Evolutionary conservation across 2,329 filamentous ascomycete species (phyloP), one percentile per base, ranked within the genome.

Genomic region (Nemania sp.): DNA sequence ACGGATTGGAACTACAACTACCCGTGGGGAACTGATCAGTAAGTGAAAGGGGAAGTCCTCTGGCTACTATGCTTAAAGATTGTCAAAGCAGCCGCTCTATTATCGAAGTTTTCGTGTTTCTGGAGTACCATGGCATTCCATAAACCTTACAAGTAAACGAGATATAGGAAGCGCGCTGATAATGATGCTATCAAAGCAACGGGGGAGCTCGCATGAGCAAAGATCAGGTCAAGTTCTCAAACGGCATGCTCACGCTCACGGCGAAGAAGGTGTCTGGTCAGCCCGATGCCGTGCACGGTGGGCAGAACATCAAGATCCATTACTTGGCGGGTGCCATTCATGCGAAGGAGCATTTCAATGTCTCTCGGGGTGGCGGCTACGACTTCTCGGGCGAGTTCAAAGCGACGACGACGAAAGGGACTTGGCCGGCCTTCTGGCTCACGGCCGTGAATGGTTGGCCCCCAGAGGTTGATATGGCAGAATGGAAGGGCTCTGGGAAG

Each of bases 391-490:
- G 73, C 49, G 76, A 78, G 63, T 76, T 80, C 65, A 69, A 68
- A 53, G 78, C 78, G 5, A 73, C 77, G 9, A 76, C 75, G 1
- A 69, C 69, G 1, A 71, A 74, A 60, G 78, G 81, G 6, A 84
- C 82, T 0, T 86, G 83, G 84, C 83, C 83, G 0, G 83, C 83
- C 0, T 86, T 86, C 66, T 86, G 83, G 83, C 71, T 86, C 13
- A 85, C 82, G 1, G 82, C 76, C 0, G 81, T 82, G 0, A 69
- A 81, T 46, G 76, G 78, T 0, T 86, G 84, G 83, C 83, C 83
- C 15, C 84, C 83, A 0, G 84, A 86, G 77, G 79, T 86, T 57
- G 83, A 86, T 68, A 77, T 86, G 72, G 83, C 83, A 1, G 83
- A 86, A 71, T 86, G 83, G 83, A 86, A 86, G 68, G 83, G 83